Evolutionary conservation across 176 grass and related monocot genomes (phyloP).

Genomic region (Typha latifolia): DNA sequence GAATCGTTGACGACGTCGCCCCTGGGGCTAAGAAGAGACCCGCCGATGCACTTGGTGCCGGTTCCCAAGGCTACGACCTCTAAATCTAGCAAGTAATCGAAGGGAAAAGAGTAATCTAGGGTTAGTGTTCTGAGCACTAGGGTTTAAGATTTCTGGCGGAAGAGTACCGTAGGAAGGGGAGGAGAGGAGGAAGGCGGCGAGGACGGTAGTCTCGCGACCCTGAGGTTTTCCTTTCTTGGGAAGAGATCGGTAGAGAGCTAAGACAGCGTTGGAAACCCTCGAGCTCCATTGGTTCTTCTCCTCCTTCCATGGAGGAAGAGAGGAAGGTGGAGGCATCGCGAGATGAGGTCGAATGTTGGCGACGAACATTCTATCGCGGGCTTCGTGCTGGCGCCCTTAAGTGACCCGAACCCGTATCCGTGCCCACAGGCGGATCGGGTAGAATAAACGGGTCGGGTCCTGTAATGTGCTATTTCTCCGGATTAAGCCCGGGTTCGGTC

Average conservation of each 20-base stretch:
- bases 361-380: too few relatives aligned
- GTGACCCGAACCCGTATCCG: too few relatives aligned
- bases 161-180: slow-evolving; percentile 20
- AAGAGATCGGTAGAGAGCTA: slow-evolving; percentile 45
- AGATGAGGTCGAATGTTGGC: too few relatives aligned
- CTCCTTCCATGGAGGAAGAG: not conserved
- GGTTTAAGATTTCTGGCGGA: not conserved
- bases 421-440: too few relatives aligned
- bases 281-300: slow-evolving; percentile 28
- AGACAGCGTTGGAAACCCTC: slow-evolving; percentile 23
- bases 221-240: slow-evolving; percentile 92
- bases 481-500: too few relatives aligned
- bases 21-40: slow-evolving; percentile 30
- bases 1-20: slow-evolving; percentile 72
- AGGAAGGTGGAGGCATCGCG: not conserved
- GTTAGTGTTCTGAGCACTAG: not conserved
- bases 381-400: too few relatives aligned
- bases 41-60: slow-evolving; percentile 82
- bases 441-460: too few relatives aligned
- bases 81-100: slow-evolving; percentile 17
- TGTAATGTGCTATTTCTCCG: too few relatives aligned
- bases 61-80: slow-evolving; percentile 56
- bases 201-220: slow-evolving; percentile 68
- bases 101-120: not conserved
- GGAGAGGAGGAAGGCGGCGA: slow-evolving; percentile 74